A percentile compares a stretch with the other conserved stretches of the same genome.
Evolutionary conservation across 177 flowering plant species (phyloP).

Genomic region (Telopea speciosissima): DNA sequence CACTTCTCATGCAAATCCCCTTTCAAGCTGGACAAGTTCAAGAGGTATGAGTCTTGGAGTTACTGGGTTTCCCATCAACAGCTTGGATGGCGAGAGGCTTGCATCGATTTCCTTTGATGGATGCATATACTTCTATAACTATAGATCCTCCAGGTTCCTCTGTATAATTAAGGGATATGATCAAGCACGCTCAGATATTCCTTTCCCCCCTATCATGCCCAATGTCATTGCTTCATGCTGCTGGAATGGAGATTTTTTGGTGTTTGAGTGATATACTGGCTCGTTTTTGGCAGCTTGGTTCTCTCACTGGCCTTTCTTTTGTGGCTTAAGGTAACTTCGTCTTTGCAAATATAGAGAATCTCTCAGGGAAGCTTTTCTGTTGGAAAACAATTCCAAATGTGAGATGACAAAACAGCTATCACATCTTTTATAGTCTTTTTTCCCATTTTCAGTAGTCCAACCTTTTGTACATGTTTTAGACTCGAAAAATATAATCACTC

Average conservation of each 20-base stretch:
- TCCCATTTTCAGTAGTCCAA: too few relatives aligned
- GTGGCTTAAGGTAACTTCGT: too few relatives aligned
- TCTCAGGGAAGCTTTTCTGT: too few relatives aligned
- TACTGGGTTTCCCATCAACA: constrained; percentile 84
- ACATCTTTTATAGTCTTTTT: too few relatives aligned
- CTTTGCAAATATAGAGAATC: too few relatives aligned
- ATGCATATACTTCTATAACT: constrained; percentile 55
- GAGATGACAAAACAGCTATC: too few relatives aligned
- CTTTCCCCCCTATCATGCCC: constrained; percentile 65
- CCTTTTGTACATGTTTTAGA: too few relatives aligned
- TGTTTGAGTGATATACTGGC: constrained; percentile 37
- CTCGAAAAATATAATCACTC: too few relatives aligned
- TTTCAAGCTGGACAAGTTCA: constrained; percentile 78
- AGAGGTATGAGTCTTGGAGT: constrained; percentile 83
- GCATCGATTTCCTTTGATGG: constrained; percentile 84
- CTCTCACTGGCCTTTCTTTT: too few relatives aligned
- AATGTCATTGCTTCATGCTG: constrained; percentile 71
- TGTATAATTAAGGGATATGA: constrained; percentile 56
- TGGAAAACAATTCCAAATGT: too few relatives aligned
- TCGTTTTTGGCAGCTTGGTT: too few relatives aligned
- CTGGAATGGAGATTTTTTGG: constrained; percentile 72
- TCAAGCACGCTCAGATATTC: constrained; percentile 69
- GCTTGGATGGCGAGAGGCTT: constrained; percentile 59
- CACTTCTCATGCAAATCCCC: constrained; percentile 71
- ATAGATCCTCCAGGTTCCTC: constrained; percentile 42